A percentile compares a stretch with the other conserved stretches of the same genome.
Conservation (phyloP, 2,329 filamentous ascomycete species). For the Nannizziopsis arthrosporioides region DNA sequence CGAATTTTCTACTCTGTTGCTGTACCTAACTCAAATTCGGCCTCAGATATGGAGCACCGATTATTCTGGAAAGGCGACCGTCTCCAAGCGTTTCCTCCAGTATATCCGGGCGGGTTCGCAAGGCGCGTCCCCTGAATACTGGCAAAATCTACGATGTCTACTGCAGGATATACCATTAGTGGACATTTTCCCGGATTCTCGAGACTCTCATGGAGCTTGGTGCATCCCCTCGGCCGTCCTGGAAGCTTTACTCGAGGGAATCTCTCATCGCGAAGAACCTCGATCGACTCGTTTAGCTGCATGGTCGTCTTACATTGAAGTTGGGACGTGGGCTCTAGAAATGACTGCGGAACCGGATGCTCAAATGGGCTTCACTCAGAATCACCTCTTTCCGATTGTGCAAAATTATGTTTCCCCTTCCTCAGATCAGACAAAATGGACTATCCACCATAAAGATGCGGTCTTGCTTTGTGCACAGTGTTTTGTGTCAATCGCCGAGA, state of each 20-base stretch:
- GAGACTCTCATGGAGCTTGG: conserved; percentile 19
- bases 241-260: conserved; percentile 56
- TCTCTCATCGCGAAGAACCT: conserved; percentile 63
- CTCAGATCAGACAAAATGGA: conserved; percentile 39
- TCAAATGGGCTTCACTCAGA: conserved; percentile 34
- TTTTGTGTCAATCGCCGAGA: conserved; percentile 27
- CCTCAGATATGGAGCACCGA: conserved; percentile 63
- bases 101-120: conserved; percentile 80
- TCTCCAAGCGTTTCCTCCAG: conserved; percentile 48
- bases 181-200: conserved; percentile 27
- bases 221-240: conserved; percentile 52
- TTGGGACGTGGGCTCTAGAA: conserved; percentile 44
- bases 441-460: conserved; percentile 34
- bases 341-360: conserved; percentile 40
- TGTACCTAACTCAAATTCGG: conserved; percentile 51
- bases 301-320: conserved; percentile 64
- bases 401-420: conserved; percentile 42
- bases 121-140: conserved; percentile 58
- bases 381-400: conserved; percentile 43
- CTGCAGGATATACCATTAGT: conserved; percentile 46
- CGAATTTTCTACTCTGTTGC: conserved; percentile 57
- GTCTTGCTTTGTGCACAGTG: conserved; percentile 31
- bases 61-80: conserved; percentile 47
- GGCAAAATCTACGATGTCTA: conserved; percentile 55
- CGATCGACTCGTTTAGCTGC: conserved; percentile 54